Evolutionary conservation across 1,139 yeast species (phyloP), one percentile per base, ranked within the genome.

Genomic region (Debaryomyces singareniensis): DNA sequence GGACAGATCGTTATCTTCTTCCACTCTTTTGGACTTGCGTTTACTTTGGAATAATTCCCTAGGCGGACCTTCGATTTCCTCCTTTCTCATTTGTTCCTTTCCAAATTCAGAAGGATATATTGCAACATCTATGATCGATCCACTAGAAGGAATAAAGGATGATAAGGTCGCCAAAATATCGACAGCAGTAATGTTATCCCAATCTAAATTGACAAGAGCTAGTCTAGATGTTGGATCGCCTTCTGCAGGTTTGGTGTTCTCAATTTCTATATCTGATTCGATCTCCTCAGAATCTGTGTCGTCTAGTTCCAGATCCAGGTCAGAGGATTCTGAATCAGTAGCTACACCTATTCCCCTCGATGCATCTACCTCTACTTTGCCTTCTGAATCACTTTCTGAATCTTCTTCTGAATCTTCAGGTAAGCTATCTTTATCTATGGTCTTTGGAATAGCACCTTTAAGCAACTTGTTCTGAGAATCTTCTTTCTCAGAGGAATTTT

Each of bases 21-120:
- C 32, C 6, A 10, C 13, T 27, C 44, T 40, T 27, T 52, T 44
- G 32, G 55, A 52, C 21, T 7, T 7, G 32, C 56, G 60, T 35
- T 58, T 53, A 26, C 58, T 65, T 35, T 64, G 61, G 58, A 91
- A 91, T 14, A 91, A 55, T 25, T 87, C 95, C 44, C 71, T 75
- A 37, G 97, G 89, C 3, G 99, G 99, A 0, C 99, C 99, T 48
- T 85, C 91, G 4, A 72, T 47, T 42, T 87, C 95, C 58, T 93
- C 99, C 42, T 75, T 75, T 38, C 81, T 85, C 91, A 93, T 80
- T 49, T 87, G 80, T 50, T 84, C 83, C 51, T 87, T 91, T 24
- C 99, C 99, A 52, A 76, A 93, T 47, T 91, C 95, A 35, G 95
- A 83, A 12, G 96, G 96, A 46, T 69, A 86, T n/a, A 93, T 77